These are phyloP conservation scores for Pythium aquatile DNA, from an alignment of 352 stramenopile species.

Conservation along the genomic window DNA sequence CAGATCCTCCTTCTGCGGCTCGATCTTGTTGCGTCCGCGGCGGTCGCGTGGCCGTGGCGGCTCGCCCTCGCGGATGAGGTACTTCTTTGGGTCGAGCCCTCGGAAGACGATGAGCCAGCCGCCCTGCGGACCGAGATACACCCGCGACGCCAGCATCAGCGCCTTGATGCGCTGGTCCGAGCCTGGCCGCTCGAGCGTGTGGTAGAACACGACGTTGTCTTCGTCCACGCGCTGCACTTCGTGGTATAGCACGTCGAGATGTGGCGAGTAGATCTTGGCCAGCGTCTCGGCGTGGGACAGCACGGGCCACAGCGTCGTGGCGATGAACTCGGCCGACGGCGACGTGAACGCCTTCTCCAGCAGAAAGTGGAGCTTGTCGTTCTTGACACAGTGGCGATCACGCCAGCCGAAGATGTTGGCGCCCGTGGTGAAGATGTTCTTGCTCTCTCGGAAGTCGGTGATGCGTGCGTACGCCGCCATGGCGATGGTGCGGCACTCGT, in stretches of 20 bases:
- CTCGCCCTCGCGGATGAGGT: slow-evolving; percentile 50
- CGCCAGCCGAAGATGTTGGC: slow-evolving; percentile 67
- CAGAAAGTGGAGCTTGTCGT: slow-evolving; percentile 63
- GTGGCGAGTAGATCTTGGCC: slow-evolving; percentile 49
- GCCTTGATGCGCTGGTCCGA: slow-evolving; percentile 56
- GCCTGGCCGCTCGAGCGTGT: slow-evolving; percentile 55
- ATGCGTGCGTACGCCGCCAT: slow-evolving; percentile 45
- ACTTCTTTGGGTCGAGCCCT: slow-evolving; percentile 51
- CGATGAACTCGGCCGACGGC: slow-evolving; percentile 37
- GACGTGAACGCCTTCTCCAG: slow-evolving; percentile 61
- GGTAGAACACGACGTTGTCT: slow-evolving; percentile 65
- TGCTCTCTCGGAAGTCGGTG: slow-evolving; percentile 48
- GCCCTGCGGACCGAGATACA: slow-evolving; percentile 39
- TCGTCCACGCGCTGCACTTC: slow-evolving; percentile 59
- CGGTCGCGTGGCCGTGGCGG: slow-evolving; percentile 41
- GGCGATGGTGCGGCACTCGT: slow-evolving; percentile 49
- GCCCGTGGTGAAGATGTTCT: slow-evolving; percentile 49
- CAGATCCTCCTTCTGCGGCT: slow-evolving; percentile 49
- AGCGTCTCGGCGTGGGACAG: slow-evolving; percentile 46
- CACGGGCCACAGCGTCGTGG: slow-evolving; percentile 44
- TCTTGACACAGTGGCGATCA: slow-evolving; percentile 48
- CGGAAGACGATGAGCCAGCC: slow-evolving; percentile 56
- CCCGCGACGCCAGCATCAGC: slow-evolving; percentile 57
- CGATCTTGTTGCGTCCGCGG: slow-evolving; percentile 51
- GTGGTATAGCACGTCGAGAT: slow-evolving; percentile 59